Base-by-base conservation (phyloP, 129 eudicot genomes). In the Solidago caesia region DNA sequence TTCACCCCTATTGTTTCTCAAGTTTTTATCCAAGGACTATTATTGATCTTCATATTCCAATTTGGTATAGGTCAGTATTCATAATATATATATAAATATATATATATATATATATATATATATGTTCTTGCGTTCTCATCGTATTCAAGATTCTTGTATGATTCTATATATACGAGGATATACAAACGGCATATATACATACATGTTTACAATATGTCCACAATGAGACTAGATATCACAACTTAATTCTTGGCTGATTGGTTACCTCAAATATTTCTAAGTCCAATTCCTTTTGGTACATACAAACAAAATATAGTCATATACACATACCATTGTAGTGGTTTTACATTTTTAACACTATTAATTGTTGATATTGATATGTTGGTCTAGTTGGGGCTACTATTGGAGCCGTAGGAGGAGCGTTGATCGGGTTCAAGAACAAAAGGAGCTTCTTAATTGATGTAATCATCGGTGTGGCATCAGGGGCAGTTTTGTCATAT, bases 401-500 rank as follows among this genome's bases (percentile, higher is more conserved):
- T 5, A 48, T 77, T 45, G 81, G 81, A 68, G 81, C 81, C 6
- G 11, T 77, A 49, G 76, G 45, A 39, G 81, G 81, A 61, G 81
- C 57, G 13, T 62, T 77, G 56, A 70, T 77, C 8, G 81, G 81
- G 21, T 77, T 42, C 45, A 70, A 70, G 47, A 51, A 77, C 81
- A 77, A 69, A 77, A 61, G 21, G 71, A 70, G 44, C 71, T 44
- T 77, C 66, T 4, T 77, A 41, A 65, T 48, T 14, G 81, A 77
- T 42, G 55, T 77, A 27, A 77, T 77, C 15, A 41, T 7, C 15
- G 81, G 81, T 13, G 71, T 64, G 11, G 41, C 13, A 7, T 48
- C 76, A 49, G 81, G 81, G 76, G 76, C 64, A 60, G 41, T 46
- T 62, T 77, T 77, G 70, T 77, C 81, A 70, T 64, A 48, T 3